A percentile compares a stretch with the other conserved stretches of the same genome.
Conservation (phyloP, 345 rosid species). For the Angophora floribunda region DNA sequence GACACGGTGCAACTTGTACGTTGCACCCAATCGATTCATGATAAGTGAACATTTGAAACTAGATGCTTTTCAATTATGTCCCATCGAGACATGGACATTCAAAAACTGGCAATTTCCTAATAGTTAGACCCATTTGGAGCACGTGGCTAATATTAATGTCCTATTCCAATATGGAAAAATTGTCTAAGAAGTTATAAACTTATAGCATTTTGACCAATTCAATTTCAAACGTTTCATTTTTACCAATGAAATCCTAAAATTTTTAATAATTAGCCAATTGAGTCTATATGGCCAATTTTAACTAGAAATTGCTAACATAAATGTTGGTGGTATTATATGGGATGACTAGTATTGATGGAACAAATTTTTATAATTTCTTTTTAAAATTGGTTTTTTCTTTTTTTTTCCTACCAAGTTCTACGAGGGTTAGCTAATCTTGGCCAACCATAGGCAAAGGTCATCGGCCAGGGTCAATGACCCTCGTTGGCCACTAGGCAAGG, state of each 20-base stretch:
- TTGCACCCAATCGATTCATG: background rate
- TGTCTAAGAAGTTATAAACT: no score
- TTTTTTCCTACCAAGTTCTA: background rate
- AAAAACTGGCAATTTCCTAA: background rate
- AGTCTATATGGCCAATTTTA: no score
- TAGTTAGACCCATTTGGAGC: background rate
- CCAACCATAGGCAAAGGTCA: no score
- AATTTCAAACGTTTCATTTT: no score
- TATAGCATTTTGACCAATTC: no score
- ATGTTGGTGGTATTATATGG: accelerated
- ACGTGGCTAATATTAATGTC: background rate
- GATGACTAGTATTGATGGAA: accelerated
- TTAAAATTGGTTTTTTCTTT: no score
- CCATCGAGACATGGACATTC: background rate
- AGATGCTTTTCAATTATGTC: background rate
- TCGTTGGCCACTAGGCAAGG: background rate
- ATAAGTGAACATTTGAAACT: background rate
- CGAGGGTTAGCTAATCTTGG: no score
- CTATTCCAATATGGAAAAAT: background rate
- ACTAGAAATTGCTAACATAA: no score
- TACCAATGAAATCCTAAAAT: no score
- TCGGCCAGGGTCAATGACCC: no score
- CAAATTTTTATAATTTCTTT: no score
- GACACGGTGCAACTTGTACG: background rate
- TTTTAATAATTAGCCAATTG: no score